A percentile compares a stretch with the other conserved stretches of the same genome.
phyloP scores from a whole-genome alignment of 129 eudicot species.

The Rutidosis leptorrhynchoides region DNA sequence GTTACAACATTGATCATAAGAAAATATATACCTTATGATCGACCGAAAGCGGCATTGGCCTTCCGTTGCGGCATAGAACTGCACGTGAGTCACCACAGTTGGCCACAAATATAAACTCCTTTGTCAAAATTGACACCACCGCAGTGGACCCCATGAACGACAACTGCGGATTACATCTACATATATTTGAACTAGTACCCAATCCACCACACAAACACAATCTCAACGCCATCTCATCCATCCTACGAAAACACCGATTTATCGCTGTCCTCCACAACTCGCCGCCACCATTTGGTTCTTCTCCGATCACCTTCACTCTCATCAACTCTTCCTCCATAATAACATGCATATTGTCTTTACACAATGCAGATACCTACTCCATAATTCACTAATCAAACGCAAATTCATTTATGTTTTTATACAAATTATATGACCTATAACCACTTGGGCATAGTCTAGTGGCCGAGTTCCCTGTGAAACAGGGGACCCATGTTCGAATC shows the following conservation, averaged over 20 bases:
- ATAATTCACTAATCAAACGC: neutral
- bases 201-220: conserved; percentile 33
- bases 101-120: conserved; percentile 40
- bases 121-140: conserved; percentile 38
- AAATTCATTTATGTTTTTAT: neutral
- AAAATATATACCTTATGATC: conserved; percentile 51
- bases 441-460: too few relatives aligned
- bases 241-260: conserved; percentile 36
- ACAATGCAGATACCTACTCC: conserved; percentile 49
- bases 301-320: conserved; percentile 34
- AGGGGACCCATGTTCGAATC: too few relatives aligned
- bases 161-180: conserved; percentile 29
- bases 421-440: neutral
- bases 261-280: conserved; percentile 40
- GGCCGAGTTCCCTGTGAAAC: too few relatives aligned
- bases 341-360: conserved; percentile 48
- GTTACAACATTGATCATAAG: neutral
- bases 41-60: conserved; percentile 41
- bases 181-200: conserved; percentile 7
- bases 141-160: conserved; percentile 49
- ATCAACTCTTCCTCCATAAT: conserved; percentile 50
- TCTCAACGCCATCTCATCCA: conserved; percentile 43
- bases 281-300: neutral
- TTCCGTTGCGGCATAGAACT: conserved; percentile 40
- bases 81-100: conserved; percentile 70